phyloP scores from a whole-genome alignment of 2,329 filamentous ascomycete genomes.

The Fusarium sambucinum region DNA sequence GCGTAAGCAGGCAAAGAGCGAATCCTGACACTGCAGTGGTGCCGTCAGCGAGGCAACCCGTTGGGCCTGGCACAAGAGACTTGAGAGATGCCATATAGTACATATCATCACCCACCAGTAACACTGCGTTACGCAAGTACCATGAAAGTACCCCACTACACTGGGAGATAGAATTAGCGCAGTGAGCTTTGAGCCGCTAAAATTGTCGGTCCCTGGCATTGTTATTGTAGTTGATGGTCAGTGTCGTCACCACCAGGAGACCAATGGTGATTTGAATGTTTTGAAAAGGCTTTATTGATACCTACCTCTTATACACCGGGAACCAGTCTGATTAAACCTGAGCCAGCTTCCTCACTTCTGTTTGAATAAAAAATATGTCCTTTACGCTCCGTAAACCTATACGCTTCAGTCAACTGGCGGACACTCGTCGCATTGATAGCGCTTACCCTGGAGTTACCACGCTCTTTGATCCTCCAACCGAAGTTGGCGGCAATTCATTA shows the following conservation, averaged over 20 bases:
- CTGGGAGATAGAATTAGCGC: background rate
- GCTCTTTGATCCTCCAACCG: background rate
- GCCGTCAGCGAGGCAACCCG: conserved; percentile 40
- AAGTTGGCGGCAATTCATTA: background rate
- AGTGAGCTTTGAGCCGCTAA: background rate
- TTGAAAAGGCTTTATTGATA: background rate
- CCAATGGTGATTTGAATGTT: background rate
- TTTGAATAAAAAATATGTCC: background rate
- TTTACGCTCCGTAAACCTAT: background rate
- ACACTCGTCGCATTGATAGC: background rate
- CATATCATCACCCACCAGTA: rapidly evolving
- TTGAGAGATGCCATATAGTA: background rate
- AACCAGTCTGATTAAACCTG: too few species aligned
- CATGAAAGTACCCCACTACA: background rate
- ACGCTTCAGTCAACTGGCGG: background rate
- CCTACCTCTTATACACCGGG: background rate
- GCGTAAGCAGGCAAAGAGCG: conserved; percentile 25
- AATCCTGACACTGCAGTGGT: conserved; percentile 25
- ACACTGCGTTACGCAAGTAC: background rate
- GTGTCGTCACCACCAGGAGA: background rate
- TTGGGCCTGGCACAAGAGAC: conserved; percentile 3
- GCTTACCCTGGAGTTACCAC: background rate
- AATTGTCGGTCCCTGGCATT: background rate
- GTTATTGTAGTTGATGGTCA: background rate
- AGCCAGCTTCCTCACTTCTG: background rate